These are phyloP conservation scores for Yamadazyma mexicana DNA, from an alignment of 1,139 yeast genomes.

Conservation along the genomic window DNA sequence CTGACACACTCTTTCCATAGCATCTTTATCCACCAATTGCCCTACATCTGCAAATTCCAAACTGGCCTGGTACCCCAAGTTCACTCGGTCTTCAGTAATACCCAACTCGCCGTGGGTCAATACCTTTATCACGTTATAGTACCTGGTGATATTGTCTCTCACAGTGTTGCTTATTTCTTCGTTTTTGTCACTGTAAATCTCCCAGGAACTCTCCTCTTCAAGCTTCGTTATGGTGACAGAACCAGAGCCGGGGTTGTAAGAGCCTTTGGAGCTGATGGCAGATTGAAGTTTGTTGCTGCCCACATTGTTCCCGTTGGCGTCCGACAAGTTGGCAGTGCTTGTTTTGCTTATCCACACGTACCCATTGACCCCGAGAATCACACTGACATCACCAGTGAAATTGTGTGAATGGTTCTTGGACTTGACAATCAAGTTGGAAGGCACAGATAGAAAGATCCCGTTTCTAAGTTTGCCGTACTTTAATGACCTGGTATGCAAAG, in stretches of 20 bases:
- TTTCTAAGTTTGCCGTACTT: slow-evolving; percentile 94
- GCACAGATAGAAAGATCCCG: slow-evolving; percentile 80
- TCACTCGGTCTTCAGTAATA: slow-evolving; percentile 76
- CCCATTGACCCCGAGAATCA: slow-evolving; percentile 92
- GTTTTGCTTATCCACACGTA: slow-evolving; percentile 90
- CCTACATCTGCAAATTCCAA: slow-evolving; percentile 75
- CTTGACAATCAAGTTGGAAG: slow-evolving; percentile 78
- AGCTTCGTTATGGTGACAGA: slow-evolving; percentile 76
- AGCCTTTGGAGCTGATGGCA: slow-evolving; percentile 40
- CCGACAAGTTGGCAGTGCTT: slow-evolving; percentile 18
- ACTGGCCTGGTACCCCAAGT: slow-evolving; percentile 87
- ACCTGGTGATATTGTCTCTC: slow-evolving; percentile 77
- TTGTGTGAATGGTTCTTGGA: slow-evolving; percentile 84
- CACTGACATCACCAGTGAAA: slow-evolving; percentile 87
- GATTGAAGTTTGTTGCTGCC: slow-evolving; percentile 35
- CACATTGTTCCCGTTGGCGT: slow-evolving; percentile 16
- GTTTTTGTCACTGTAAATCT: slow-evolving; percentile 88
- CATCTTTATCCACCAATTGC: slow-evolving; percentile 69
- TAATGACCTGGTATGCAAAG: slow-evolving; percentile 90
- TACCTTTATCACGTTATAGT: slow-evolving; percentile 80
- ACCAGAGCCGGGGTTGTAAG: slow-evolving; percentile 59
- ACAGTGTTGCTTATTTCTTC: slow-evolving; percentile 64
- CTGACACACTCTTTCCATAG: slow-evolving; percentile 70
- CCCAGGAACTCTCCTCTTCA: slow-evolving; percentile 95
- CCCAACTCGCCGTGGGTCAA: slow-evolving; percentile 82